These are phyloP conservation scores for Artemisia argyi DNA, from an alignment of 129 eudicot species.

Conservation along the genomic window DNA sequence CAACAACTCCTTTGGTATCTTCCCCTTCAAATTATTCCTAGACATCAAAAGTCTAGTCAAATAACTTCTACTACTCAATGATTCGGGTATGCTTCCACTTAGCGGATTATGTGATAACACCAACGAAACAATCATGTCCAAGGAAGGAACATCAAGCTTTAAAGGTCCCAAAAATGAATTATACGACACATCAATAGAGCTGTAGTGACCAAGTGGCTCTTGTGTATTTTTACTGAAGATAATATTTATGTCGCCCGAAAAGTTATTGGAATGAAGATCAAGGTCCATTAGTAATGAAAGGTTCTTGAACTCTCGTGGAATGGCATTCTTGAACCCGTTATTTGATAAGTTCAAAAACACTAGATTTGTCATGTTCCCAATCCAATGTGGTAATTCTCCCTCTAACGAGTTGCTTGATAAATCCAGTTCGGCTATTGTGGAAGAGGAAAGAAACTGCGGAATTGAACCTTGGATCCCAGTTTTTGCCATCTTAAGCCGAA, in stretches of 20 bases:
- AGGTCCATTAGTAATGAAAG: constrained; percentile 53
- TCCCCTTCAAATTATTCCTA: constrained; percentile 48
- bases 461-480: constrained; percentile 68
- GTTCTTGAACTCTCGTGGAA: constrained; percentile 61
- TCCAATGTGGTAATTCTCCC: constrained; percentile 70
- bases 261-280: constrained; percentile 89
- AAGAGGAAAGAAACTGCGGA: constrained; percentile 51
- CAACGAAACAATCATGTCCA: constrained; percentile 47
- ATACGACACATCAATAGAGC: constrained; percentile 59
- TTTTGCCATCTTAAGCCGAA: constrained; percentile 48
- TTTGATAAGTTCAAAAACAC: constrained; percentile 60
- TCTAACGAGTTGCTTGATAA: constrained; percentile 59
- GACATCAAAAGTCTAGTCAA: constrained; percentile 46
- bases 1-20: constrained; percentile 53
- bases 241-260: constrained; percentile 51
- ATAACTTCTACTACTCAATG: constrained; percentile 40
- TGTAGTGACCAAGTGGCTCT: constrained; percentile 57
- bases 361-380: constrained; percentile 77
- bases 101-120: constrained; percentile 65
- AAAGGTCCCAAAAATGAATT: constrained; percentile 61
- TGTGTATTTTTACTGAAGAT: constrained; percentile 49
- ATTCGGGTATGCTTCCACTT: constrained; percentile 59
- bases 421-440: constrained; percentile 54
- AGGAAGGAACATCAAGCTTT: constrained; percentile 33
- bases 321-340: constrained; percentile 45